These are phyloP conservation scores for Daldinia caldariorum DNA, from an alignment of 495 filamentous ascomycete species.

Conservation along the genomic window DNA sequence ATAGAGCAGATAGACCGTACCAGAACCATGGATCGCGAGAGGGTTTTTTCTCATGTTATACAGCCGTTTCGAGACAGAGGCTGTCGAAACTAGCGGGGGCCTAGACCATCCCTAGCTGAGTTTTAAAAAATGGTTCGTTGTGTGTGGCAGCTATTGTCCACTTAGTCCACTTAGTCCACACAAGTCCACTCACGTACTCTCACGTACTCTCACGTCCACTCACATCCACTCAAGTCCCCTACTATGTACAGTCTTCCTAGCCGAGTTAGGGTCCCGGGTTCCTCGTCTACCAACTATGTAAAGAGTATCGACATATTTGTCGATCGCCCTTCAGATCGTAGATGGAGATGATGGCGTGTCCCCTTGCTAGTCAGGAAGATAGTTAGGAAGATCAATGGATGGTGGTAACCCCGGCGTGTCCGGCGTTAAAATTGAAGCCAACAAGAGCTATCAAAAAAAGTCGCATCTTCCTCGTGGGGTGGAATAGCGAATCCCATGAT, in stretches of 20 bases:
- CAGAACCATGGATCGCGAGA: constrained; percentile 37
- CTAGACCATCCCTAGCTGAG: constrained; percentile 34
- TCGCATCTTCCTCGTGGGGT: constrained; percentile 17
- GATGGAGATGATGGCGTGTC: neutral
- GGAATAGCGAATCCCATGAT: constrained; percentile 25
- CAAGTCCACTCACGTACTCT: constrained; percentile 4
- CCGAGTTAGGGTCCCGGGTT: constrained; percentile 28
- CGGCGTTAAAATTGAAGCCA: constrained; percentile 15
- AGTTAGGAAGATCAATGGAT: neutral
- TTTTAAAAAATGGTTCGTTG: constrained; percentile 36
- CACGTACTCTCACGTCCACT: too few species aligned
- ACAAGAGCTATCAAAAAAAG: constrained; percentile 19
- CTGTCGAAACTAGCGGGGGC: constrained; percentile 37
- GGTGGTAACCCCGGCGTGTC: neutral
- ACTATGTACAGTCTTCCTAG: constrained; percentile 7
- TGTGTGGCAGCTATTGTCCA: constrained; percentile 39
- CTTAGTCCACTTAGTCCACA: neutral
- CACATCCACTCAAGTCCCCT: neutral
- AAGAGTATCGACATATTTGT: constrained; percentile 39
- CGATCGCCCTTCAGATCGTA: constrained; percentile 38
- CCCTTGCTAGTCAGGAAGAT: constrained; percentile 24
- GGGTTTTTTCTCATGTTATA: constrained; percentile 32
- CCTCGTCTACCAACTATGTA: constrained; percentile 36
- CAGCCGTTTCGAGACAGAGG: constrained; percentile 34
- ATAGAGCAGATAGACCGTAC: constrained; percentile 19